phyloP scores from a whole-genome alignment of 2,329 filamentous ascomycete genomes.

The Sclerotiophoma versabilis region DNA sequence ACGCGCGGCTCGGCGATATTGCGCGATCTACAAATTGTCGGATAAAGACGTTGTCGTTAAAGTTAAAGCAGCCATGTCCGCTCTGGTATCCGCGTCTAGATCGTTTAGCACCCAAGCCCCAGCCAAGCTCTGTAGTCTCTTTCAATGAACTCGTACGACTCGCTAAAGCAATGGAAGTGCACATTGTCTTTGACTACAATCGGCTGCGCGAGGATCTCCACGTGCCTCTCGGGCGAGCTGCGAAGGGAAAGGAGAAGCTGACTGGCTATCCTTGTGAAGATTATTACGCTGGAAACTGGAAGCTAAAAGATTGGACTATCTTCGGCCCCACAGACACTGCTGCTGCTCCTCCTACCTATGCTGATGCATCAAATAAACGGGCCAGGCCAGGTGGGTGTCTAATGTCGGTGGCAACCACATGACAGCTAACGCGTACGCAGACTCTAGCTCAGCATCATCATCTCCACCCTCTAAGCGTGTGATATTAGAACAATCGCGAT shows the following conservation, averaged over 20 bases:
- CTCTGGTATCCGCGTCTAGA: not conserved
- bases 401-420: not conserved
- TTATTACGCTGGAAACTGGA: not conserved
- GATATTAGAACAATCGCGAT: too few species aligned
- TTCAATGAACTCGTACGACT: not conserved
- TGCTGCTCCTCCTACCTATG: not conserved
- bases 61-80: not conserved
- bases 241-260: not conserved
- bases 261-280: not conserved
- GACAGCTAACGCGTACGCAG: not conserved
- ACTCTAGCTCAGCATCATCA: not conserved
- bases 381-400: not conserved
- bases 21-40: not conserved
- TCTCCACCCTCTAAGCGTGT: too few species aligned
- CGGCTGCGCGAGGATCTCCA: not conserved
- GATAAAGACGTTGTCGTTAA: not conserved
- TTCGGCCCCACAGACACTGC: too few species aligned
- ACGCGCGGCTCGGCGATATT: not conserved
- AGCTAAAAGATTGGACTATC: not conserved
- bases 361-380: not conserved
- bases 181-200: not conserved
- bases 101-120: not conserved
- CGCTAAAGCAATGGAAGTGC: not conserved
- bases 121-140: not conserved
- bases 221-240: not conserved